Conservation (phyloP, 2,329 filamentous ascomycete genomes). For the Ophiognomonia clavigignenti-juglandacearum region DNA sequence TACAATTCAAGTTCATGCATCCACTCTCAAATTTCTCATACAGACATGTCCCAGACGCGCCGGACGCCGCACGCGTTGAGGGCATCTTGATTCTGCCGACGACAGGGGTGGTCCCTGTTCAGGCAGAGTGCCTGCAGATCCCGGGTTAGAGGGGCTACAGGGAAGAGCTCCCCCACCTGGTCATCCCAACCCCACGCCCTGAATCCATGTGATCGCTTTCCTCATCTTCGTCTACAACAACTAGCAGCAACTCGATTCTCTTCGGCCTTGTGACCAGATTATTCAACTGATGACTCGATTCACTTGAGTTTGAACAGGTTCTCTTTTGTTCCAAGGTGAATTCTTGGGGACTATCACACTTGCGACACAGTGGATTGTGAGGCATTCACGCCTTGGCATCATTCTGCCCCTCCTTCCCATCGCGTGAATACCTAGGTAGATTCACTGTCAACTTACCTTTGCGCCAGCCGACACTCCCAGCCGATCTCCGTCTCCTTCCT, state of each 20-base stretch:
- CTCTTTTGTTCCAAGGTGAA: not conserved
- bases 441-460: too few species aligned
- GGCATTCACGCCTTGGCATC: too few species aligned
- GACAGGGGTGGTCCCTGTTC: too few species aligned
- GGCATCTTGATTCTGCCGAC: not conserved
- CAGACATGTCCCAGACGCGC: constrained; percentile 3
- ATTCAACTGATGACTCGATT: constrained; percentile 2
- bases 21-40: not conserved
- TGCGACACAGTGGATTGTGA: too few species aligned
- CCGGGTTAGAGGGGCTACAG: too few species aligned
- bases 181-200: not conserved
- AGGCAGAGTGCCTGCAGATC: not conserved
- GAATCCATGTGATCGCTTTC: not conserved
- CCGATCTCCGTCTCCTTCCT: too few species aligned
- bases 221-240: not conserved
- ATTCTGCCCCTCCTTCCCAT: too few species aligned
- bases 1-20: not conserved
- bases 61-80: not conserved
- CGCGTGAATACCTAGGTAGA: too few species aligned
- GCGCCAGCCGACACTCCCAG: too few species aligned
- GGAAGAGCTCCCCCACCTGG: not conserved
- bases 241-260: not conserved
- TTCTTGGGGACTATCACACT: too few species aligned
- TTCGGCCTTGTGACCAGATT: not conserved
- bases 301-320: not conserved